Base-by-base conservation (phyloP, 768 basidiomycete species). In the Xanthoconium purpureum region DNA sequence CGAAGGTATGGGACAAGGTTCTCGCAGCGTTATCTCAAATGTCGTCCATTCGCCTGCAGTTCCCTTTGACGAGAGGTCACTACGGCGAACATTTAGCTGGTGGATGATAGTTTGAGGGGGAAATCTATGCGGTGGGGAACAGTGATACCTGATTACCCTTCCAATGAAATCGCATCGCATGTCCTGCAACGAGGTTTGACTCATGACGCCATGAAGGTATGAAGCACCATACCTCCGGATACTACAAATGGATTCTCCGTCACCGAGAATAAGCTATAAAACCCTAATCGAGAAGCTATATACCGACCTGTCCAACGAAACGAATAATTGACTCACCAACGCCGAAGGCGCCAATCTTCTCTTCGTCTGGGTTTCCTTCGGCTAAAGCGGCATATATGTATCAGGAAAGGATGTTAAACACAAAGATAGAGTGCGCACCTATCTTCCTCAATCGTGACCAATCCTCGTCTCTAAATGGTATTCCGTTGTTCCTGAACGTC, bases 401-500 rank as follows among this genome's bases (percentile, higher is more conserved):
- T 45, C 11, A 6, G 32, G 14, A 7, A 18, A 28, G 14, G 30
- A 32, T 11, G 33, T 11, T 10, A 17, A 28, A 14, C 6, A 20
- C 33, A 5, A 11, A 33, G 32, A 11, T 11, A 33, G 32, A 11
- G 6, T 11, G 11, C 32, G 32, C 9, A 48, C 47, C 47, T 20
- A 48, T 48, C 35, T 48, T 48, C 15, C 47, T 18, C 24, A 48
- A 15, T 48, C 47, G 47, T 15, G 47, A 36, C 47, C 47, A 48
- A 24, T 48, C 47, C 20, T 48, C 35, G 20, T 48, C 82, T 58
- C 88, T 73, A 69, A 98, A 98, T 3, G 79, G 59, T 11, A 85
- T 82, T 3, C 96, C 96, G 61, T 98, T 88, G 66, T 98, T 98
- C 69, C 81, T 85, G 67, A 98, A 91, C 0, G 81, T 80, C 85